Conservation (phyloP, 2,329 filamentous ascomycete genomes). For the Fusarium solani-melongenae region DNA sequence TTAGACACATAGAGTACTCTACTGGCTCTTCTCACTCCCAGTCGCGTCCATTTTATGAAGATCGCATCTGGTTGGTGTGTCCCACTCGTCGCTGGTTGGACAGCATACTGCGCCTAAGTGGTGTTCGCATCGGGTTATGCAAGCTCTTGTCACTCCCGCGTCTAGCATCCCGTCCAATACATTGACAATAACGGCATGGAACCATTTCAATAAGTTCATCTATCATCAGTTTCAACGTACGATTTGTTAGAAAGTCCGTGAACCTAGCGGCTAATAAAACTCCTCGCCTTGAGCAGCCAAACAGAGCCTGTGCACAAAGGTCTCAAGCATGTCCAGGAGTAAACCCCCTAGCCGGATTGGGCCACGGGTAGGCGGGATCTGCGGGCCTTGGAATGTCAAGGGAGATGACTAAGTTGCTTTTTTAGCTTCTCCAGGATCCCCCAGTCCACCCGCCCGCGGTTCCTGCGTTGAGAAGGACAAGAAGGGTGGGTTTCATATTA, state of each 20-base stretch:
- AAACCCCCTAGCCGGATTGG: conserved; percentile 6
- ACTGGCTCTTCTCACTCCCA: background rate
- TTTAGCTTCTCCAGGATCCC: conserved; percentile 18
- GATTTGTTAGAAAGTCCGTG: background rate
- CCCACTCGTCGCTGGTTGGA: conserved; percentile 11
- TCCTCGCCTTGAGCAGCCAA: background rate
- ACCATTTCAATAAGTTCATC: background rate
- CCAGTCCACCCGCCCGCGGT: conserved; percentile 16
- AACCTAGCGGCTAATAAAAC: background rate
- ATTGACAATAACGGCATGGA: background rate
- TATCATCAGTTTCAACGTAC: conserved; percentile 2
- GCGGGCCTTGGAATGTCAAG: conserved; percentile 30
- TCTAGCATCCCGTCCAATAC: background rate
- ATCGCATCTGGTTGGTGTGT: background rate
- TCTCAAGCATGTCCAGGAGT: background rate
- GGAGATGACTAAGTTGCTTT: conserved; percentile 31
- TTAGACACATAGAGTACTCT: background rate
- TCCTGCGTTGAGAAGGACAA: conserved; percentile 21
- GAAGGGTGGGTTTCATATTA: conserved; percentile 23
- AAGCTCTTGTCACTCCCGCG: conserved; percentile 13
- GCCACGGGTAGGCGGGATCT: conserved; percentile 22
- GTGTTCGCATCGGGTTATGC: conserved; percentile 26
- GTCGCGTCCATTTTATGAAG: background rate
- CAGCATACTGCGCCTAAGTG: conserved; percentile 24
- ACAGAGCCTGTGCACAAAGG: conserved; percentile 5